Percentiles rank a stretch among this genome's conserved stretches.
phyloP scores from a whole-genome alignment of 805 yeast species.

The Metschnikowia similis region DNA sequence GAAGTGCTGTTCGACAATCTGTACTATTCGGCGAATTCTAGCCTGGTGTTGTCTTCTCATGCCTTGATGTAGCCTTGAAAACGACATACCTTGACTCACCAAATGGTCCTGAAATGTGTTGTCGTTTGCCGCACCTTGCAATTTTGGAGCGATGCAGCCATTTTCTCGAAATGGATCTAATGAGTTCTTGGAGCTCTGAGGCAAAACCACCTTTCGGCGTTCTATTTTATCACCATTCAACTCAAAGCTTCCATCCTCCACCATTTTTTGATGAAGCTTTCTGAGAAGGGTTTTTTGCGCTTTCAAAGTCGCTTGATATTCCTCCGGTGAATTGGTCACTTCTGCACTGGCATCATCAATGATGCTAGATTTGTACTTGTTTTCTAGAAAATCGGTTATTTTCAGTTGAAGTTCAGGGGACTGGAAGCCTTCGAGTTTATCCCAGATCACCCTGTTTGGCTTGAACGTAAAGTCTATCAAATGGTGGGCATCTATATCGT shows the following conservation, averaged over 20 bases:
- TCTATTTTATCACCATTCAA: constrained; percentile 47
- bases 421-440: constrained; percentile 10
- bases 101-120: constrained; percentile 69
- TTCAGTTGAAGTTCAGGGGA: constrained; percentile 27
- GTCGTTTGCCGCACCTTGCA: constrained; percentile 38
- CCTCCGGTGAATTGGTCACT: constrained; percentile 40
- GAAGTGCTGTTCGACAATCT: constrained; percentile 82
- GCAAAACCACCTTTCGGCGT: constrained; percentile 42
- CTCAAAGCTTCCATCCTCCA: constrained; percentile 34
- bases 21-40: constrained; percentile 50
- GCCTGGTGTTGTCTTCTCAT: constrained; percentile 59
- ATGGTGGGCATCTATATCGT: constrained; percentile 14
- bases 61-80: constrained; percentile 67
- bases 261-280: constrained; percentile 41
- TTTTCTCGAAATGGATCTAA: constrained; percentile 45
- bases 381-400: constrained; percentile 24
- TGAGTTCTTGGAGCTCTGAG: constrained; percentile 39
- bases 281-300: constrained; percentile 49
- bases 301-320: constrained; percentile 52
- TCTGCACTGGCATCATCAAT: constrained; percentile 36
- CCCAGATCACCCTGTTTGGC: constrained; percentile 9
- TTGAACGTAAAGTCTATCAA: constrained; percentile 20
- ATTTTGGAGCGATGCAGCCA: constrained; percentile 37
- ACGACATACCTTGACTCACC: constrained; percentile 66
- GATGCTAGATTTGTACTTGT: constrained; percentile 31